Percentiles rank a stretch among this genome's conserved stretches.
These are phyloP conservation scores for Pugionium dolabratum DNA, from an alignment of 345 rosid species.

Conservation along the genomic window DNA sequence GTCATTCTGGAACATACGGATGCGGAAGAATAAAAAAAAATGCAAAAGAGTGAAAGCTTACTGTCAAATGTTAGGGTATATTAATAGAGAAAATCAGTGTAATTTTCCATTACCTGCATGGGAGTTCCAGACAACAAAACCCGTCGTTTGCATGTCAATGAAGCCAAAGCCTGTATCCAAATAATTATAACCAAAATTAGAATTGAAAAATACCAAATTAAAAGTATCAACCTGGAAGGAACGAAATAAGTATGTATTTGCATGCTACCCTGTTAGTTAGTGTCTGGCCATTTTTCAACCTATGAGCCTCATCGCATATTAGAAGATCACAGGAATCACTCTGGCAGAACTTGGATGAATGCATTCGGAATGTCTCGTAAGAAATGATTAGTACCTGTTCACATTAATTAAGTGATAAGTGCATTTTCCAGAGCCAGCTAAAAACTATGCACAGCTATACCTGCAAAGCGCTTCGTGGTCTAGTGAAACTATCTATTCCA, in stretches of 20 bases:
- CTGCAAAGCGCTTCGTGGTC: conserved; percentile 68
- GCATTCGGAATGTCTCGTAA: conserved; percentile 97
- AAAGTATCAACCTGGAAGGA: conserved; percentile 16
- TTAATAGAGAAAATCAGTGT: conserved; percentile 16
- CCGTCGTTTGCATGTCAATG: conserved; percentile 84
- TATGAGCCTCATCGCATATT: conserved; percentile 98
- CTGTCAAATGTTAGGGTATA: background rate
- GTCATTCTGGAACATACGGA: conserved; percentile 70
- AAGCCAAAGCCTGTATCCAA: conserved; percentile 78
- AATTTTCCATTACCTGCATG: conserved; percentile 69
- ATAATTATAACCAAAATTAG: conserved; percentile 26
- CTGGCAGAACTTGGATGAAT: conserved; percentile 78
- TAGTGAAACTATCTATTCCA: conserved; percentile 81
- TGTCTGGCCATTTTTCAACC: conserved; percentile 96
- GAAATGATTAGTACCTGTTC: conserved; percentile 85
- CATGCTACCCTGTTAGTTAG: conserved; percentile 81
- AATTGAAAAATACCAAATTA: conserved; percentile 1
- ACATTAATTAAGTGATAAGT: conserved; percentile 36
- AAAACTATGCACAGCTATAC: conserved; percentile 44
- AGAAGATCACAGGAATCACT: conserved; percentile 90
- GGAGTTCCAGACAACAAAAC: conserved; percentile 97
- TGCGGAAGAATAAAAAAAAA: conserved; percentile 17
- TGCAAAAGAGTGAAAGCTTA: background rate
- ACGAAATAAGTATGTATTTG: conserved; percentile 27
- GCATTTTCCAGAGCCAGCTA: conserved; percentile 29